Base-by-base conservation (phyloP, 78 protist species). In the Dictyostelium firmibasis region DNA sequence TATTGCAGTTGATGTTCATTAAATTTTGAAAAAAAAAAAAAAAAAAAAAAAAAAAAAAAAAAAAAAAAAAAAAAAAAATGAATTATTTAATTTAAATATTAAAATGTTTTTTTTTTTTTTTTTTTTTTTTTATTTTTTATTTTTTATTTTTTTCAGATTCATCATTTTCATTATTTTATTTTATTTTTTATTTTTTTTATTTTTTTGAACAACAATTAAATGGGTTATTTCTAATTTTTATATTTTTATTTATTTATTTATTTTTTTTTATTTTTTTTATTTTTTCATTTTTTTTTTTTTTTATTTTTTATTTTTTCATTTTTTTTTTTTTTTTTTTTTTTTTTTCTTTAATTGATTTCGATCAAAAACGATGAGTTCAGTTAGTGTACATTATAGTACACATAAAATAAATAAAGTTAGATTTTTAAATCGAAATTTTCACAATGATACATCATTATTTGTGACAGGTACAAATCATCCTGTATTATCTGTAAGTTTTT, bases 381-480 rank as follows among this genome's bases (percentile, higher is more conserved):
- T 62, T 8, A 69, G 77, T 16, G 41, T 88, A 10, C 81, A 62
- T 64, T 88, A 88, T 69, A 67, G 70, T 18, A 6, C 86, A 43
- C 94, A 88, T 23, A 78, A 36, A n/a, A 36, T 36, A 9, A 44
- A 64, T 47, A 79, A 81, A 60, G 57, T 81, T 16, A 53, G 86
- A 79, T 78, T 62, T 18, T 43, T 41, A 35, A 43, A 47, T 44
- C 43, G 72, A 81, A 31, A 85, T 79, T 81, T 53, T 62, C 94
- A 81, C 11, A 81, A 81, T 67, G 84, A 78, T 44, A n/a, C 13
- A 64, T 25, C 76, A 25, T 41, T 88, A 33, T 88, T 88, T 88
- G 82, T 74, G 25, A 87, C 93, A 1, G 86, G 94, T 8, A 75
- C 86, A 27, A 88, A 88, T 81, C 81, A 57, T 3, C 50, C 69